Conservation (phyloP, 495 filamentous ascomycete genomes). For the Glarea lozoyensis region DNA sequence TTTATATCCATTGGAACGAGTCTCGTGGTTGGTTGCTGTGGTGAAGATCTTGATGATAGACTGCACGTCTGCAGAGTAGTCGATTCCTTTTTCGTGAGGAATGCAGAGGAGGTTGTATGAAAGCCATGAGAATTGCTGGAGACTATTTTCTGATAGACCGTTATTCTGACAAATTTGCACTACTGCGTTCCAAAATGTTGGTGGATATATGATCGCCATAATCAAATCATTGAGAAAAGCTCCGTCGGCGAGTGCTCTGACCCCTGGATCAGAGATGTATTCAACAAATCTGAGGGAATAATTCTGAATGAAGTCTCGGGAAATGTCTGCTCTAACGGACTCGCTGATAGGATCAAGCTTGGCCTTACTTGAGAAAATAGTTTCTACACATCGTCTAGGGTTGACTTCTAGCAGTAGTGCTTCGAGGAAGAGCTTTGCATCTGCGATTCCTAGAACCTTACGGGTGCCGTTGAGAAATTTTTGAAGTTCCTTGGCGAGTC, state of each 20-base stretch:
- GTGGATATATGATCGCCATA: constrained; percentile 44
- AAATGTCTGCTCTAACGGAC: neutral
- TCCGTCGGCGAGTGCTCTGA: constrained; percentile 47
- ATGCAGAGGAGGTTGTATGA: constrained; percentile 44
- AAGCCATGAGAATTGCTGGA: constrained; percentile 51
- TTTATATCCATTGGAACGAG: neutral
- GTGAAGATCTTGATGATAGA: constrained; percentile 20
- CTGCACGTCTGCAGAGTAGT: neutral
- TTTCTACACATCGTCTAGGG: neutral
- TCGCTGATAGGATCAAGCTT: neutral
- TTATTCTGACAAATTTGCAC: constrained; percentile 28
- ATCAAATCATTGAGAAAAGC: constrained; percentile 46
- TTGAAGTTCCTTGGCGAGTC: too few relatives aligned
- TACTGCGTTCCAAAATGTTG: constrained; percentile 49
- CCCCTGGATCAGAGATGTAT: constrained; percentile 27
- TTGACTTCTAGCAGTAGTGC: neutral
- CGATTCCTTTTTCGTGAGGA: constrained; percentile 15
- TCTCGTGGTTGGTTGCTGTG: constrained; percentile 24
- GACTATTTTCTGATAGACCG: constrained; percentile 28
- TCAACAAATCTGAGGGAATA: constrained; percentile 18
- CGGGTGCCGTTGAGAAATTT: too few relatives aligned
- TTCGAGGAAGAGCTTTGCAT: constrained; percentile 1
- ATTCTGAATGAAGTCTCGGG: neutral
- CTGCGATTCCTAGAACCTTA: too few relatives aligned
- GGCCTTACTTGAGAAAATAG: neutral